Base-by-base conservation (phyloP, 495 filamentous ascomycete genomes). In the Beverwykella pulmonaria region DNA sequence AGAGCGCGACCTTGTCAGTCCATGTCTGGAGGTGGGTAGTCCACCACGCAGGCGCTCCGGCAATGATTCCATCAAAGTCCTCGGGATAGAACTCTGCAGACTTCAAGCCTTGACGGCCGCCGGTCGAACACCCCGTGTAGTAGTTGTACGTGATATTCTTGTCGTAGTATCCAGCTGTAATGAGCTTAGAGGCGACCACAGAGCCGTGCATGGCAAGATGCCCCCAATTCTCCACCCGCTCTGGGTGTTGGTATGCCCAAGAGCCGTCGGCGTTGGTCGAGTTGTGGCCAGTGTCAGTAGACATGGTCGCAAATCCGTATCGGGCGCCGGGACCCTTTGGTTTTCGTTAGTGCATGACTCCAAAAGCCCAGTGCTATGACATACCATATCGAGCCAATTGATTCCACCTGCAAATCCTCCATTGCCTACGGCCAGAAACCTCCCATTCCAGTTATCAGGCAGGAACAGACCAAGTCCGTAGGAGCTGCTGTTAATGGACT, bases 31-130 rank as follows among this genome's bases (percentile, higher is more conserved):
- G 55, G 48, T 60, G 63, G 6, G 63, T 60, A 10, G 80, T 84
- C 76, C 83, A 78, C 83, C 77, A 79, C 1, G 78, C 76, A n/a
- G 77, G 83, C 9, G 85, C 80, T 3, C 87, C 87, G 20, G 84
- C 82, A 7, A 92, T 76, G 2, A 88, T 84, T 26, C 90, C 90
- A 73, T 92, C 88, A 62, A 90, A 87, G 65, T 81, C 82, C 5
- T 79, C 77, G 1, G 85, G 83, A 32, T 78, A 85, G 57, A 76
- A 74, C 65, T 87, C 78, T 1, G 82, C 77, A 5, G 81, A 78
- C 48, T 82, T 82, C 1, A 87, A 62, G 2, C 85, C 85, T 65
- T 87, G 83, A 0, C 83, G 76, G 2, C 86, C 86, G 34, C 86
- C 86, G 0, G 82, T 84, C 0, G 84, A 87, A 74, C 85, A 89